Evolutionary conservation across 257 asterid species (phyloP).

Genomic region (Forsythia suspensa): DNA sequence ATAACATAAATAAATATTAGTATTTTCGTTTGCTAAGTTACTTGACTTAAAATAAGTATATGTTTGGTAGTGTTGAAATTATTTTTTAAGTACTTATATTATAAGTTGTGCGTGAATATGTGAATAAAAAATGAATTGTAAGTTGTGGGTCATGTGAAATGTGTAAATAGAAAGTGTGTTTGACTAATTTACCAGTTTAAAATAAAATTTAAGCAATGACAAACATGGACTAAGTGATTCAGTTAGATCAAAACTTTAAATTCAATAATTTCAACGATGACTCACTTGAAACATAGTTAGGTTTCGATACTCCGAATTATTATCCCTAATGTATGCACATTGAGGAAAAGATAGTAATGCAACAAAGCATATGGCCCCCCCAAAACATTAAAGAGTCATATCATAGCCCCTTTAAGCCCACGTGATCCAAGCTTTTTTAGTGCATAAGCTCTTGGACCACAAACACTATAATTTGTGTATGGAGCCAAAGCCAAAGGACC

Average conservation of each 20-base stretch:
- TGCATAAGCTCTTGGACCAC: slow-evolving; percentile 2
- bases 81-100: no score
- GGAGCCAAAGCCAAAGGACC: slow-evolving; percentile 7
- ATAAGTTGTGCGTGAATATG: no score
- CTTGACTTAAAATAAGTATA: neutral
- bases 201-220: no score
- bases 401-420: neutral
- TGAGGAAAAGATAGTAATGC: neutral
- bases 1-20: neutral
- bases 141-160: no score
- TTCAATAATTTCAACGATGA: neutral
- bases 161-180: no score
- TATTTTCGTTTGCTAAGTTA: neutral
- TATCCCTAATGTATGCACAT: neutral
- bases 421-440: neutral
- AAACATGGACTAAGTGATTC: neutral
- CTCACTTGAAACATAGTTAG: neutral
- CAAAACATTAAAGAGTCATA: neutral
- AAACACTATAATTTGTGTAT: neutral
- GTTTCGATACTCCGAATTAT: neutral
- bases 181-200: no score
- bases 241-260: neutral
- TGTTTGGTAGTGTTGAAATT: no score
- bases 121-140: no score
- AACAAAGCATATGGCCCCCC: neutral